Evolutionary conservation across 768 basidiomycete genomes (phyloP), one percentile per base, ranked within the genome.

Genomic region (Sporobolomyces pararoseus): DNA sequence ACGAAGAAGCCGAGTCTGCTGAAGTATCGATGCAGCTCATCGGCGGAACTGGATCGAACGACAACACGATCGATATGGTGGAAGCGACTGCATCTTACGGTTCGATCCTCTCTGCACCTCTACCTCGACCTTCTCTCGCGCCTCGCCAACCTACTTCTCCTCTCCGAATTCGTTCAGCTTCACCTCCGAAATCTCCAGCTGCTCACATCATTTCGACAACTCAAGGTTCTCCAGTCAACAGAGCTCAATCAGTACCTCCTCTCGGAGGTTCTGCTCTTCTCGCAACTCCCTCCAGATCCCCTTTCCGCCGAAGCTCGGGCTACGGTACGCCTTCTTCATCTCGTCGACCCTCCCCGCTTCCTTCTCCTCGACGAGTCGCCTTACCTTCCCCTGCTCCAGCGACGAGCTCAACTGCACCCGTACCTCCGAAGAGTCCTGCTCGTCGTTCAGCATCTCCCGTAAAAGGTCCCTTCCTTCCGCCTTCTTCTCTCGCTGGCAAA

Each of bases 21-120:
- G 74, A 73, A 21, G 70, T 65, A 14, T 66, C 74, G 66, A 66
- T 68, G 63, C 58, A 67, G 46, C 60, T 69, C 50, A 68, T 57
- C 47, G 49, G 35, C 35, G 35, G 25, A 50, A 31, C 53, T 9
- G 42, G 39, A 17, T 25, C 31, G 27, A 27, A 42, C 32, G 60
- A 63, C 37, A 47, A 37, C 21, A 27, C 53, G 39, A 39, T 39
- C 29, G 60, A 65, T n/a, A 72, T 75, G 73, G 52, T 50, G 9
- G 74, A 75, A 27, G 67, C 74, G 35, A 70, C 70, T 13, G 60
- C 72, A 2, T 46, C 39, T 42, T 65, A 68, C 66, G 65, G 68
- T 29, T 49, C 55, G 17, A 71, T 67, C 54, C 53, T 64, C 35
- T 37, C 63, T 1, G 46, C 59, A 6, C 46, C 66, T 13, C 25